Percentiles rank a stretch among this genome's conserved stretches.
Evolutionary conservation across 495 filamentous ascomycete species (phyloP).

Genomic region (Bombardia bombarda): DNA sequence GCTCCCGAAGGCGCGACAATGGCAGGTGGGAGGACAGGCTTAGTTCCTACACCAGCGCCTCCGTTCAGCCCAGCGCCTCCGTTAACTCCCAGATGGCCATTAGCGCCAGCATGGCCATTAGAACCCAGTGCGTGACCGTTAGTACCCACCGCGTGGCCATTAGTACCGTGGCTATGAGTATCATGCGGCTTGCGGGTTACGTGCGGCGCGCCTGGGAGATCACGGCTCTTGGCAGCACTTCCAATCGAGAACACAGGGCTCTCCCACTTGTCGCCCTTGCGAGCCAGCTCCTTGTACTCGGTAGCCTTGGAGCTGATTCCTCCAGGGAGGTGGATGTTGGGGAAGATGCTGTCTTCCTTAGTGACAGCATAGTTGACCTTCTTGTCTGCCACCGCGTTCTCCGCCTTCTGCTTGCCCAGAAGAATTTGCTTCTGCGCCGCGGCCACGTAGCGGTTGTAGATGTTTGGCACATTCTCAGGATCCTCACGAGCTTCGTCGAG

Average conservation of each 20-base stretch:
- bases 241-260: constrained; percentile 90
- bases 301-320: constrained; percentile 92
- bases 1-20: constrained; percentile 3
- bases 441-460: constrained; percentile 74
- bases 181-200: constrained; percentile 58
- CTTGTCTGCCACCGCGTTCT: constrained; percentile 56
- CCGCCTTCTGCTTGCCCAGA: constrained; percentile 63
- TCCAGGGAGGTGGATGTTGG: constrained; percentile 76
- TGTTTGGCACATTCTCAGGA: constrained; percentile 71
- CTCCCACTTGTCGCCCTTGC: constrained; percentile 89
- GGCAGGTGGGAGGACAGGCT: constrained; percentile 1
- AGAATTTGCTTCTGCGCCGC: constrained; percentile 68
- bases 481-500: constrained; percentile 57
- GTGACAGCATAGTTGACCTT: constrained; percentile 84
- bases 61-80: background rate
- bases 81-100: background rate
- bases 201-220: constrained; percentile 56
- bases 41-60: background rate
- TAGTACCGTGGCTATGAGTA: constrained; percentile 4
- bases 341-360: constrained; percentile 84
- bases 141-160: constrained; percentile 10
- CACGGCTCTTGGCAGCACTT: constrained; percentile 58
- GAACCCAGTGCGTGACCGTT: background rate
- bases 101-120: background rate
- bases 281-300: constrained; percentile 81